Conservation (phyloP, 176 grass and related monocot genomes). For the Alloteropsis semialata region DNA sequence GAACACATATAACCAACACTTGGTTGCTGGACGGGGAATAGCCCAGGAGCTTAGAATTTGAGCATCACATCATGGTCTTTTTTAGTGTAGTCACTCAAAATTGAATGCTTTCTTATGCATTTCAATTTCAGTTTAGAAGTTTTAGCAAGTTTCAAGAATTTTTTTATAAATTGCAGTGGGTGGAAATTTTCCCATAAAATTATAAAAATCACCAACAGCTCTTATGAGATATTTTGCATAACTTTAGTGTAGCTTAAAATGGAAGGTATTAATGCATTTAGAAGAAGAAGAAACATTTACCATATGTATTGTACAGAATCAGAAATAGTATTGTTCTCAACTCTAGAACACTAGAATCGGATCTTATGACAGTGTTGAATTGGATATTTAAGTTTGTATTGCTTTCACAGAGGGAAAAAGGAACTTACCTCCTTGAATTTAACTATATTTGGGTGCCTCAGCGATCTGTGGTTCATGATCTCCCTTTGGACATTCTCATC, state of each 20-base stretch:
- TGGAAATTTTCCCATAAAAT: not conserved
- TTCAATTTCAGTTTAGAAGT: not conserved
- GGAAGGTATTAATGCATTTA: not conserved
- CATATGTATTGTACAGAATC: not conserved
- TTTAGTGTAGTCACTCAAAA: not conserved
- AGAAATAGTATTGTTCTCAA: not conserved
- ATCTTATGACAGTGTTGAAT: not conserved
- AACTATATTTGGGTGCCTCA: slow-evolving; percentile 91
- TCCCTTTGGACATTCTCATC: slow-evolving; percentile 98
- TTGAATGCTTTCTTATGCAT: not conserved
- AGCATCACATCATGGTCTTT: not conserved
- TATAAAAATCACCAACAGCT: not conserved
- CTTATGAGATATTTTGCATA: not conserved
- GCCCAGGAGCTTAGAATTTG: not conserved
- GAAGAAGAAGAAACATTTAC: not conserved
- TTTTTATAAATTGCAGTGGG: not conserved
- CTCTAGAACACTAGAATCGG: not conserved
- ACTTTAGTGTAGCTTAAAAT: not conserved
- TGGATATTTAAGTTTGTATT: not conserved
- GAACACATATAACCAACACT: slow-evolving; percentile 20
- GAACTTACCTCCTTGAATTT: slow-evolving; percentile 86
- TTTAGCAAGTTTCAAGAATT: not conserved
- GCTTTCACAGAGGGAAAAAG: slow-evolving; percentile 1
- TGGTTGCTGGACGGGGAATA: not conserved
- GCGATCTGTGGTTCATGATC: slow-evolving; percentile 96